Conservation (phyloP, 2,329 filamentous ascomycete genomes). For the Penicillium sumatraense region DNA sequence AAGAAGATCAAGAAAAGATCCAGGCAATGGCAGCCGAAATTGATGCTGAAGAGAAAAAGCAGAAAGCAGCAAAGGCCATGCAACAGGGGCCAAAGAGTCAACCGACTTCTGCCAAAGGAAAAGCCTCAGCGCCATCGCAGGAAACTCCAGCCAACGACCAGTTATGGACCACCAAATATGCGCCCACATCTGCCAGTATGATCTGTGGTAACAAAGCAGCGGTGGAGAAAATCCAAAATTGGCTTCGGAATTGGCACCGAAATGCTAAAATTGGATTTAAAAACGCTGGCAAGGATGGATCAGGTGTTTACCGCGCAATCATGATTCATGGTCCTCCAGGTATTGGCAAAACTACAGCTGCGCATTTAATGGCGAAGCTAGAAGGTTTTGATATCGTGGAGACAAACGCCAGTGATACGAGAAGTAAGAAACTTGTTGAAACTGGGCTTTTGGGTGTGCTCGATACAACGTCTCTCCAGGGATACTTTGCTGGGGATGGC, state of each 20-base stretch:
- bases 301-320: conserved; percentile 81
- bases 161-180: conserved; percentile 95
- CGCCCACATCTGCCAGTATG: conserved; percentile 79
- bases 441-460: conserved; percentile 84
- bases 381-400: conserved; percentile 94
- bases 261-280: conserved; percentile 81
- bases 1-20: conserved; percentile 82
- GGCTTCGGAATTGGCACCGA: conserved; percentile 82
- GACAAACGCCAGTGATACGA: conserved; percentile 91
- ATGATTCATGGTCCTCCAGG: conserved; percentile 95
- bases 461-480: conserved; percentile 88
- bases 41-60: conserved; percentile 74
- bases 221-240: conserved; percentile 87
- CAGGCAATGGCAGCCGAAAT: conserved; percentile 81
- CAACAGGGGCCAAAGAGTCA: background rate
- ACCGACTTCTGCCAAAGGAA: conserved; percentile 31
- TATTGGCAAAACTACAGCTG: conserved; percentile 96
- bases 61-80: conserved; percentile 9
- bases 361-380: conserved; percentile 88
- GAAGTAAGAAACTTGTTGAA: conserved; percentile 96
- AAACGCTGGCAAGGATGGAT: conserved; percentile 79
- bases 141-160: conserved; percentile 60
- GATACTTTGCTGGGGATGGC: conserved; percentile 84
- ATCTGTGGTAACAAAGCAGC: conserved; percentile 93
- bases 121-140: conserved; percentile 45